Evolutionary conservation across 148 eudicot genomes (phyloP), one percentile per base, ranked within the genome.

Genomic region (Vaccinium darrowii): DNA sequence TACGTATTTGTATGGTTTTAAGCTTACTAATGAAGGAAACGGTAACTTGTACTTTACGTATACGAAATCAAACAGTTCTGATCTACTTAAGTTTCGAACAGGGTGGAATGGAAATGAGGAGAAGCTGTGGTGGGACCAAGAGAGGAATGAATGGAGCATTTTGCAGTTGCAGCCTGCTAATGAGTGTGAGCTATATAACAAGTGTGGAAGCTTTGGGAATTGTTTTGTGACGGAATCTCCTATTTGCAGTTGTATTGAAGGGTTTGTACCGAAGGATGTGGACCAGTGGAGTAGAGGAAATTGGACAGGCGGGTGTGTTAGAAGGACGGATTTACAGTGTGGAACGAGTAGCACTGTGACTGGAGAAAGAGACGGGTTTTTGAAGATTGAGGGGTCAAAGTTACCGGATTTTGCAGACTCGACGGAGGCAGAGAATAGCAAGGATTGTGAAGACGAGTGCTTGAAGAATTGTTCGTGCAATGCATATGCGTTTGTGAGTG

Each of bases 241-340:
- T 1, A 74, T 84, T 3, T 92, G 92, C 82, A 57, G 83, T 43
- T 93, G 96, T 81, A 54, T 90, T 14, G 23, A 87, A 30, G 93
- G 92, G 88, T 93, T 91, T 84, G 83, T 14, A 27, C 91, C 94
- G 4, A 86, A 81, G 76, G 49, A 82, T 49, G 5, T 1, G 69
- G 86, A 81, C 67, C 87, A 85, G 74, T 91, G 92, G 94, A 52
- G 65, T 5, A 63, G 72, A 0, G 88, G 91, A 62, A 84, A 87
- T 76, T 86, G 92, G 91, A 80, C 90, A 12, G 89, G 88, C 39
- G 96, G 96, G 79, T 93, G 96, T 67, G 80, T 88, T 77, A 90
- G 94, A 87, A 88, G 77, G 80, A 88, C 83, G 0, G 19, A 80
- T 14, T 81, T 92, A 82, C 58, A 81, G 69, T 91, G 96, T 80